phyloP scores from a whole-genome alignment of 2,329 filamentous ascomycete species.

The Ceratocystis harringtonii region DNA sequence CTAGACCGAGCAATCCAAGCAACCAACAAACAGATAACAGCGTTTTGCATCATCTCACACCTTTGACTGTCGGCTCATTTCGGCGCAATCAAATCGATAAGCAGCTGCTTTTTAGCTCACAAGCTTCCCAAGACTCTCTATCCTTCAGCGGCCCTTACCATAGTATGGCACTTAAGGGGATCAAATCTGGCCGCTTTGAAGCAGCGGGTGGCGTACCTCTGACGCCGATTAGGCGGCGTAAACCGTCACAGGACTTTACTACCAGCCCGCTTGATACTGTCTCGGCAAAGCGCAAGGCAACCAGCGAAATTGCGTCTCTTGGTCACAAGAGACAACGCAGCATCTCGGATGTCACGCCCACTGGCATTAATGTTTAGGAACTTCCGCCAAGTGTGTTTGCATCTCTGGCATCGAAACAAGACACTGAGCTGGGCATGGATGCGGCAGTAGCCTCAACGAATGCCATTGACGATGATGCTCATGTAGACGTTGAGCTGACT shows the following conservation, averaged over 20 bases:
- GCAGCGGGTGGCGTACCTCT: conserved; percentile 49
- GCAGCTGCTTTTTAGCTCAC: conserved; percentile 44
- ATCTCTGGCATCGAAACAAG: conserved; percentile 3
- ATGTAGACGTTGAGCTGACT: neutral
- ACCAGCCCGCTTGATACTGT: conserved; percentile 36
- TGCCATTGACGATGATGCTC: neutral
- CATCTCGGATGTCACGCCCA: conserved; percentile 41
- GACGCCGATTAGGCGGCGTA: conserved; percentile 48
- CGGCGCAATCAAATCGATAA: conserved; percentile 52
- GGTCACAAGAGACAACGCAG: conserved; percentile 44
- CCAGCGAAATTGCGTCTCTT: conserved; percentile 27
- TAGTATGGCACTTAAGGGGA: conserved; percentile 44
- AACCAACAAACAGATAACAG: conserved; percentile 29
- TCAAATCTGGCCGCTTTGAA: conserved; percentile 50
- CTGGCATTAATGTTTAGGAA: conserved; percentile 18
- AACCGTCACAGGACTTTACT: conserved; percentile 31
- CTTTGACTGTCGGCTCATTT: conserved; percentile 62
- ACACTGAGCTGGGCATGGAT: neutral
- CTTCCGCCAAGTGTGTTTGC: conserved; percentile 4
- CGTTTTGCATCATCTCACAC: conserved; percentile 44
- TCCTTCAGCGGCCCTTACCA: conserved; percentile 44
- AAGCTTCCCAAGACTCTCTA: conserved; percentile 47
- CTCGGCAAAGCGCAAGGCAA: conserved; percentile 42
- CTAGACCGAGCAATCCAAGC: conserved; percentile 33
- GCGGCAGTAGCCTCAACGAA: neutral